A percentile compares a stretch with the other conserved stretches of the same genome.
These are phyloP conservation scores for Colletotrichum magnum DNA, from an alignment of 2,329 filamentous ascomycete genomes.

Conservation along the genomic window DNA sequence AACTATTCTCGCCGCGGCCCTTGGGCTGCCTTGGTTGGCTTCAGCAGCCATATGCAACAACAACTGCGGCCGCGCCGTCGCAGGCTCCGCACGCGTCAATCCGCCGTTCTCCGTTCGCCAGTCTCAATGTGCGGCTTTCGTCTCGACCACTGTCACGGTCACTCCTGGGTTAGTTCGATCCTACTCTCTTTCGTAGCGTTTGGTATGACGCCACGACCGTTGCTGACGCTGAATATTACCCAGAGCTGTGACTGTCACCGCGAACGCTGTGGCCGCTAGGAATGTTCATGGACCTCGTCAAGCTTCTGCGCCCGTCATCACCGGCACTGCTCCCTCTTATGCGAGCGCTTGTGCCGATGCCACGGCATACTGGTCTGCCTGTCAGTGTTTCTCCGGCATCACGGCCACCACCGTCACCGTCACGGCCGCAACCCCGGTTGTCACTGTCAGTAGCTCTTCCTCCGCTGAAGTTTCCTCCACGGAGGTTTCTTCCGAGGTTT, in stretches of 20 bases:
- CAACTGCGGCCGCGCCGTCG: slow-evolving; percentile 38
- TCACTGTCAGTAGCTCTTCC: slow-evolving; percentile 5
- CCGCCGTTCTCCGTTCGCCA: slow-evolving; percentile 15
- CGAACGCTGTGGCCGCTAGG: neutral
- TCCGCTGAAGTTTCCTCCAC: neutral
- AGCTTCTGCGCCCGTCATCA: slow-evolving; percentile 9
- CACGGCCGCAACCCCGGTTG: slow-evolving; percentile 31
- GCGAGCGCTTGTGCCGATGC: slow-evolving; percentile 39
- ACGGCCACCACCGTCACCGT: slow-evolving; percentile 38
- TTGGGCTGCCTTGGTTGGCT: neutral
- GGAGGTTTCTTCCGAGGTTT: too few species aligned
- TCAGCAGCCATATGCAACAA: slow-evolving; percentile 31
- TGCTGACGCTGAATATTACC: neutral
- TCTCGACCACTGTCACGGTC: slow-evolving; percentile 30
- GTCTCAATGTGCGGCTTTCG: slow-evolving; percentile 28
- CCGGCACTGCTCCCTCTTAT: slow-evolving; percentile 36
- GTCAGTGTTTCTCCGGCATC: slow-evolving; percentile 42
- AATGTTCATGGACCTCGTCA: slow-evolving; percentile 29
- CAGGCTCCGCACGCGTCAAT: slow-evolving; percentile 16
- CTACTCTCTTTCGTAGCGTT: neutral
- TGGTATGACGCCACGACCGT: too few species aligned
- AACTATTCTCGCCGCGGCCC: neutral
- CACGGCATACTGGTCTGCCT: slow-evolving; percentile 41
- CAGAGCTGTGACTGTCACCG: slow-evolving; percentile 21
- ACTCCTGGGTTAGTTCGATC: slow-evolving; percentile 27